Base-by-base conservation (phyloP, 225 moss, liverwort and hornwort genomes). In the Climacium dendroides region DNA sequence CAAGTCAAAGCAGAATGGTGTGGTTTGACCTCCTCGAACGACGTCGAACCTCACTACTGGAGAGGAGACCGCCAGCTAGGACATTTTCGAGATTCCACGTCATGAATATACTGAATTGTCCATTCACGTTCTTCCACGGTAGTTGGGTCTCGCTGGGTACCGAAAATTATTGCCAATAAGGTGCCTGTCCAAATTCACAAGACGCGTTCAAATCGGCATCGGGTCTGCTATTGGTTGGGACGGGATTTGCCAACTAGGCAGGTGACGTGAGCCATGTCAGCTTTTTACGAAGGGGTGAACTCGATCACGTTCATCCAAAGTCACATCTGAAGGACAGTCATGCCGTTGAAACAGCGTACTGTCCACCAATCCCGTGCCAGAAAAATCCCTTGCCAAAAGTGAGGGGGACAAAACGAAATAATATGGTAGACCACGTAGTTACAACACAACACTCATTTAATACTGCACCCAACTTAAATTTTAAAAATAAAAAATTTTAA, bases 21-120 rank as follows among this genome's bases (percentile, higher is more conserved):
- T 77, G 75, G 73, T 86, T 89, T 91, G 87, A 89, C 89, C 81
- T 62, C 70, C 80, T 52, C 45, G 81, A 76, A 58, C 74, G 85
- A 58, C 73, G 43, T 63, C 66, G 76, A 53, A 45, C 63, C 75
- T 52, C 57, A 55, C 11, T 50, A 32, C 29, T 47, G 73, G 20
- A 13, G 73, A 32, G 61, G 8, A 14, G 57, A 19, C 9, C 5
- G 80, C 89, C 85, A 89, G 47, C 85, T 89, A 80, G 74, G 89
- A 85, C 25, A 58, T 24, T 89, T 58, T 48, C 8, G 19, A 0
- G 23, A 3, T 18, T 74, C 89, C 89, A 89, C 85, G 74, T 89
- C 89, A 89, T 54, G 23, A 14, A 17, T 54, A 73, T 73, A 8
- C 35, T 3, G n/a, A 7, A 9, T 17, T 29, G 7, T 28, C 88